Percentiles rank a stretch among this genome's conserved stretches.
phyloP scores from a whole-genome alignment of 192 early-diverging fungal genomes.

The Fimicolochytrium jonesii region DNA sequence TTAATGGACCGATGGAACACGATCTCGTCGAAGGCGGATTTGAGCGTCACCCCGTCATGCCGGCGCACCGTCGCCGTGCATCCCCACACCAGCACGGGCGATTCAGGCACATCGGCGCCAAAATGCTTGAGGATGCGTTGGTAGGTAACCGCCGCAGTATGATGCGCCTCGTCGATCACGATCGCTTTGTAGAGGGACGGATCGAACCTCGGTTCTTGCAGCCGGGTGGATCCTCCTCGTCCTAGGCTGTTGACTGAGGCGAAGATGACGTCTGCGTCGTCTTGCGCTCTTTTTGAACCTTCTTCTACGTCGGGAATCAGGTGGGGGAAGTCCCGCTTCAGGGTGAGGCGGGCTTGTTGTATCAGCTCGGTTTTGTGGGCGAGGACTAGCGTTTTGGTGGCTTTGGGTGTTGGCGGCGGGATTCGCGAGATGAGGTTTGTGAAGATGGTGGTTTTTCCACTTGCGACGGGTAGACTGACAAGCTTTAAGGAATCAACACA shows the following conservation, averaged over 20 bases:
- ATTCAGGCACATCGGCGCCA: slow-evolving; percentile 33
- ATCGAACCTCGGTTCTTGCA: slow-evolving; percentile 54
- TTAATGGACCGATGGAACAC: slow-evolving; percentile 68
- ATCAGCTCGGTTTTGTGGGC: slow-evolving; percentile 89
- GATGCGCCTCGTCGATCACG: slow-evolving; percentile 89
- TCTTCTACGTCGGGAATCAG: slow-evolving; percentile 27
- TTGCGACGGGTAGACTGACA: slow-evolving; percentile 72
- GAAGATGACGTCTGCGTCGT: slow-evolving; percentile 66
- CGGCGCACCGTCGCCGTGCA: slow-evolving; percentile 88
- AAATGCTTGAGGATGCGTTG: slow-evolving; percentile 70
- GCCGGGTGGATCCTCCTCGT: slow-evolving; percentile 34
- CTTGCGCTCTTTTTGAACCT: slow-evolving; percentile 48
- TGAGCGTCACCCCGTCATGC: slow-evolving; percentile 73
- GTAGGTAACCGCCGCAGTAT: slow-evolving; percentile 79
- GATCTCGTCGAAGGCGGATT: slow-evolving; percentile 69
- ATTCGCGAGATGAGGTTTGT: slow-evolving; percentile 72
- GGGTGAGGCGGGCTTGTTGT: slow-evolving; percentile 69
- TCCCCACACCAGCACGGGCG: slow-evolving; percentile 77
- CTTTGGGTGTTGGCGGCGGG: slow-evolving; percentile 50
- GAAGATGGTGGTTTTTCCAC: slow-evolving; percentile 86
- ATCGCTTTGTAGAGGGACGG: slow-evolving; percentile 79
- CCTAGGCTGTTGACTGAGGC: slow-evolving; percentile 29
- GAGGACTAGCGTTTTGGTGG: slow-evolving; percentile 75
- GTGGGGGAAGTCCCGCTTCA: slow-evolving; percentile 50
- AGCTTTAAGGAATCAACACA: slow-evolving; percentile 43